These are phyloP conservation scores for Microsporum audouinii DNA, from an alignment of 2,329 filamentous ascomycete genomes.

Conservation along the genomic window DNA sequence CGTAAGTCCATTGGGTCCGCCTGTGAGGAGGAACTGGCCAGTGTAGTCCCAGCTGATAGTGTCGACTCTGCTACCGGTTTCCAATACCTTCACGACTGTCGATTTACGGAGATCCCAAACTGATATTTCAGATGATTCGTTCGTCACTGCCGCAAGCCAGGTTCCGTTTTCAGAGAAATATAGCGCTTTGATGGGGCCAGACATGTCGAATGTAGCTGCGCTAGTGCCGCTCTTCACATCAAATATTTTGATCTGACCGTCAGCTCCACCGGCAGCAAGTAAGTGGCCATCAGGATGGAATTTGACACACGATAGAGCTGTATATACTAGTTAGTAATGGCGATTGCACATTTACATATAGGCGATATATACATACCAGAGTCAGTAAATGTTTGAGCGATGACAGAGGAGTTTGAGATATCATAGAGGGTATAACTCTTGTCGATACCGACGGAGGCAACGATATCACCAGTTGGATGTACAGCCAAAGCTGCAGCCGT, in stretches of 20 bases:
- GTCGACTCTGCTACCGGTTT: conserved; percentile 67
- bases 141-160: conserved; percentile 76
- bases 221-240: conserved; percentile 69
- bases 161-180: conserved; percentile 94
- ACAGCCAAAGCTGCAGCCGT: conserved; percentile 63
- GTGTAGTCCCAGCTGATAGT: conserved; percentile 85
- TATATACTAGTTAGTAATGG: conserved; percentile 19
- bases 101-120: conserved; percentile 89
- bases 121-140: conserved; percentile 65
- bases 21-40: conserved; percentile 79
- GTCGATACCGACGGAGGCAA: conserved; percentile 80
- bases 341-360: not conserved
- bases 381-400: conserved; percentile 70
- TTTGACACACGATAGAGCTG: conserved; percentile 62
- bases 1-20: conserved; percentile 65
- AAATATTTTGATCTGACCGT: conserved; percentile 77
- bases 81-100: conserved; percentile 69
- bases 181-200: conserved; percentile 60
- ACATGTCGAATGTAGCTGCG: conserved; percentile 59
- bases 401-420: conserved; percentile 51
- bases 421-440: conserved; percentile 93
- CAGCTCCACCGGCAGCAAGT: conserved; percentile 67
- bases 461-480: conserved; percentile 70
- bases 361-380: conserved; percentile 47
- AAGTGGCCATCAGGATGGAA: conserved; percentile 98